Percentiles rank a stretch among this genome's conserved stretches.
These are phyloP conservation scores for Rhodotorula sp. DNA, from an alignment of 1,284 basidiomycete genomes.

Conservation along the genomic window DNA sequence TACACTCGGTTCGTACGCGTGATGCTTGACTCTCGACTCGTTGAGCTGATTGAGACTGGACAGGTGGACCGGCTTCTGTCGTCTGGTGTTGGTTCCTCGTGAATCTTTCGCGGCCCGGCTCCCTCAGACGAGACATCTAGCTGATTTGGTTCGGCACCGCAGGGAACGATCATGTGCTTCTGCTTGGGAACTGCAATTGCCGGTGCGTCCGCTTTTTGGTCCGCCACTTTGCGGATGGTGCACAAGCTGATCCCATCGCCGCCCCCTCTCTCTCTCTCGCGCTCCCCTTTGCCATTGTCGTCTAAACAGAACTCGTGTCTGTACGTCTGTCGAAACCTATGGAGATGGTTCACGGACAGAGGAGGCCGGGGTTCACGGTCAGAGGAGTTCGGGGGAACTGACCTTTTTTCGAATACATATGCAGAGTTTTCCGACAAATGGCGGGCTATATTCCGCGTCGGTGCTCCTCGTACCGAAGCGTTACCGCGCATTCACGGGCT, in stretches of 20 bases:
- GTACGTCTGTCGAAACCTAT: too few relatives aligned
- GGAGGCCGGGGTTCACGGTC: too few relatives aligned
- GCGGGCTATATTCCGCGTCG: slow-evolving; percentile 60
- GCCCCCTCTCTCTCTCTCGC: too few relatives aligned
- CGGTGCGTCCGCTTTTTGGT: slow-evolving; percentile 52
- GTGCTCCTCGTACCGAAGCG: slow-evolving; percentile 67
- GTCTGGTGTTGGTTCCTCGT: slow-evolving; percentile 68
- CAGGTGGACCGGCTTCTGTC: slow-evolving; percentile 68
- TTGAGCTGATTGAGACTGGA: background rate
- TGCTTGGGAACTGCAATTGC: slow-evolving; percentile 72
- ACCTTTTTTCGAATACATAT: too few relatives aligned
- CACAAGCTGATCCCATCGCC: background rate
- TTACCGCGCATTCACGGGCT: slow-evolving; percentile 62
- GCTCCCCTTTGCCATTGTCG: too few relatives aligned
- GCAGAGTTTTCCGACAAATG: slow-evolving; percentile 73
- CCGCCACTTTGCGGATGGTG: background rate
- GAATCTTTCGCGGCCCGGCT: background rate
- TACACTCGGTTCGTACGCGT: too few relatives aligned
- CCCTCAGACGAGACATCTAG: background rate
- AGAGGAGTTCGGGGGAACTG: too few relatives aligned
- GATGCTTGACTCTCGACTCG: too few relatives aligned
- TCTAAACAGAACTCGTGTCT: slow-evolving; percentile 28
- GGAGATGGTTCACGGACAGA: too few relatives aligned
- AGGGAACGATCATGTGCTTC: slow-evolving; percentile 69
- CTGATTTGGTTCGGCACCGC: background rate